phyloP scores from a whole-genome alignment of 768 basidiomycete genomes.

The Serendipita sp. region DNA sequence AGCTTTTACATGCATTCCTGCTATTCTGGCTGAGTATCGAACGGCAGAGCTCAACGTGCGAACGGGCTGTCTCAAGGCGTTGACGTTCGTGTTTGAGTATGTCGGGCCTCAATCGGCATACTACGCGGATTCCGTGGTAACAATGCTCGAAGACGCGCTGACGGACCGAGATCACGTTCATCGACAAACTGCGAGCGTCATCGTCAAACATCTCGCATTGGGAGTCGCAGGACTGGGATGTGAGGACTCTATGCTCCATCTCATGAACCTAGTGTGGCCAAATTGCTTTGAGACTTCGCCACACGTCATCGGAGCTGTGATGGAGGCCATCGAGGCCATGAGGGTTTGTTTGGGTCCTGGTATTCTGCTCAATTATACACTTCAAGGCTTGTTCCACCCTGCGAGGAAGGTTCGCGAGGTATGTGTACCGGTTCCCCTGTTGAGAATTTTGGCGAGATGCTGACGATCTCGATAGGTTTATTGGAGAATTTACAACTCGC shows the following conservation, averaged over 20 bases:
- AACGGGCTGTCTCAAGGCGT: slow-evolving; percentile 94
- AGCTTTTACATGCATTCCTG: slow-evolving; percentile 98
- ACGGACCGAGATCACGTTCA: slow-evolving; percentile 98
- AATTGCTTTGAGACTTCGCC: slow-evolving; percentile 98
- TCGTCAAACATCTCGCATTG: slow-evolving; percentile 94
- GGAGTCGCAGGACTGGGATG: slow-evolving; percentile 95
- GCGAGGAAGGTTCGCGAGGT: slow-evolving; percentile 95
- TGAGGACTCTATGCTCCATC: slow-evolving; percentile 93
- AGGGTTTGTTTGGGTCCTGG: slow-evolving; percentile 90
- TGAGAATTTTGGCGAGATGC: too few species aligned
- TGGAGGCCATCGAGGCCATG: slow-evolving; percentile 98
- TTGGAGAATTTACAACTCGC: slow-evolving; percentile 90
- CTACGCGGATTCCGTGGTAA: slow-evolving; percentile 93
- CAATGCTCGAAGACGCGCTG: slow-evolving; percentile 94
- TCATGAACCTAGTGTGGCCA: slow-evolving; percentile 98
- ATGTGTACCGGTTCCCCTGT: slow-evolving; percentile 15
- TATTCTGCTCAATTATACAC: slow-evolving; percentile 74
- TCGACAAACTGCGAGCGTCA: slow-evolving; percentile 93
- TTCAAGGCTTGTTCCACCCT: slow-evolving; percentile 95
- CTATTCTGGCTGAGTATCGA: slow-evolving; percentile 95
- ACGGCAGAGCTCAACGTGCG: slow-evolving; percentile 97
- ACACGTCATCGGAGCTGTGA: slow-evolving; percentile 94
- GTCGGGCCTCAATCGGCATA: slow-evolving; percentile 94
- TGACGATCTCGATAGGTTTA: slow-evolving; percentile 37
- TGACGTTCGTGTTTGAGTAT: slow-evolving; percentile 99